These are phyloP conservation scores for Phytophthora megakarya DNA, from an alignment of 352 stramenopile species.

Conservation along the genomic window DNA sequence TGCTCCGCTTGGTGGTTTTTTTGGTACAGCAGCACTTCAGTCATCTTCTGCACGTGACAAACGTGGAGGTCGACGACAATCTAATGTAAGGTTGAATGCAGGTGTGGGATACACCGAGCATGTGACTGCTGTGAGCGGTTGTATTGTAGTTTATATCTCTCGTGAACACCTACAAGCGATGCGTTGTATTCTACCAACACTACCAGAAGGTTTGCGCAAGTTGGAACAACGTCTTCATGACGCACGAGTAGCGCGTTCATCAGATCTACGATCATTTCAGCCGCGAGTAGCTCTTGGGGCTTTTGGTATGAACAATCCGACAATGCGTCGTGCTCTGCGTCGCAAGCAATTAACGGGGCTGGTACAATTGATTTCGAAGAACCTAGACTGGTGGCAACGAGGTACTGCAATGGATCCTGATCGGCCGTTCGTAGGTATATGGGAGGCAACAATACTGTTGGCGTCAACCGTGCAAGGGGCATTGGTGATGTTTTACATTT, in stretches of 20 bases:
- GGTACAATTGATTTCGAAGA: slow-evolving; percentile 26
- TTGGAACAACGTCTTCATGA: slow-evolving; percentile 41
- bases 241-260: slow-evolving; percentile 34
- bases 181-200: slow-evolving; percentile 33
- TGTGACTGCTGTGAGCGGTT: slow-evolving; percentile 54
- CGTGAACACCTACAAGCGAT: slow-evolving; percentile 54
- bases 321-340: slow-evolving; percentile 23
- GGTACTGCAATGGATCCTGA: slow-evolving; percentile 56
- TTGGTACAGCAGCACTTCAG: slow-evolving; percentile 48
- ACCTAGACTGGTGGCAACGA: slow-evolving; percentile 39
- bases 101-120: slow-evolving; percentile 42
- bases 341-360: slow-evolving; percentile 28
- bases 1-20: slow-evolving; percentile 52
- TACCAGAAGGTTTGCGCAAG: slow-evolving; percentile 33
- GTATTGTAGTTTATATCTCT: slow-evolving; percentile 57
- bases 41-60: background rate
- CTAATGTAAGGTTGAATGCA: background rate
- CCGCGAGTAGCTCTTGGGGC: slow-evolving; percentile 15
- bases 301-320: slow-evolving; percentile 30
- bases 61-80: slow-evolving; percentile 17
- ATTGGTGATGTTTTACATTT: slow-evolving; percentile 56
- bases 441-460: slow-evolving; percentile 54
- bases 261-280: slow-evolving; percentile 38
- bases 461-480: slow-evolving; percentile 46
- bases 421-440: slow-evolving; percentile 45